Base-by-base conservation (phyloP, 345 rosid genomes). In the Eucalyptus albens region DNA sequence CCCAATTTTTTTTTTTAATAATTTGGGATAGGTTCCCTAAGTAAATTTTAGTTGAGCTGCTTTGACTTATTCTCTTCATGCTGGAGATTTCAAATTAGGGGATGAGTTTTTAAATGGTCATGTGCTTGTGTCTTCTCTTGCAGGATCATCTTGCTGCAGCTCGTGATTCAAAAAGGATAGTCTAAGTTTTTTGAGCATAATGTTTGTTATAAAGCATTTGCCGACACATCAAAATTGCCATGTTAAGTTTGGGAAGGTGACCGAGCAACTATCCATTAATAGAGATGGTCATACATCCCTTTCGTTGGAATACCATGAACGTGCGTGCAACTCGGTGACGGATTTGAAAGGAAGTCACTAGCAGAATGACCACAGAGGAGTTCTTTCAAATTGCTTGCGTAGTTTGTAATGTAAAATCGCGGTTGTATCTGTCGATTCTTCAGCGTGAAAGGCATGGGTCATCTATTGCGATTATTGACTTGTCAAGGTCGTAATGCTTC, bases 141-240 rank as follows among this genome's bases (percentile, higher is more conserved):
- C 59, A 97, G 99, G 98, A 97, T 89, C 98, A 95, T 94, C 88
- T 97, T 88, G 95, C 98, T 69, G 93, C 99, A 89, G 93, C 96
- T 88, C 96, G 95, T 42, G 97, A 94, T 91, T 92, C 96, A 37
- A 97, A 92, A 91, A 96, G 96, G 89, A 95, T 92, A 88, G 91
- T 42, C 29, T 86, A 53, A 59, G 49, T 55, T 21, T 77, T 77
- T 21, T 22, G 0, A 40, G 29, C 16, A 2, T 40, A 21, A 11
- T 15, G 3, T 77, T 21, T 40, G 15, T 77, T 24, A 37, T 24
- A 77, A 77, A 77, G 85, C 29, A 77, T 26, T 77, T 77, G 47
- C 85, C 29, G 2, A 40, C 24, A 21, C 47, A 11, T 77, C 29
- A 11, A 77, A 77, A 77, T 77, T 42, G 85, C 85, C 85, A 6